These are phyloP conservation scores for Picochlorum sp. DNA, from an alignment of 139 green algal genomes.

Conservation along the genomic window DNA sequence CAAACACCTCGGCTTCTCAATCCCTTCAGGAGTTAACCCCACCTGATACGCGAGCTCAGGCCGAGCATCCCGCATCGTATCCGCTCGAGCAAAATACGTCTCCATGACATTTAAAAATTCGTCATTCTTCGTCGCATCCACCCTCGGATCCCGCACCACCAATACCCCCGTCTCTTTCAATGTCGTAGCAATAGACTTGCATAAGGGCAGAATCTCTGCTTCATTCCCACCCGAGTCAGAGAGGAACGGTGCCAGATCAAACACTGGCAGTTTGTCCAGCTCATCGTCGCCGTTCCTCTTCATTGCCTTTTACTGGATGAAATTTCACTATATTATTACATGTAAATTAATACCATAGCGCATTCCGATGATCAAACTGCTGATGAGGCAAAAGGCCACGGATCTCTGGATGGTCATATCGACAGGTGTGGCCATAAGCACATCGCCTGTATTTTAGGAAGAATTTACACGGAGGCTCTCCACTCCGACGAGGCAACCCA, in stretches of 20 bases:
- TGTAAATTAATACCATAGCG: too few relatives aligned
- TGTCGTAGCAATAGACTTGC: conserved; percentile 31
- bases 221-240: background rate
- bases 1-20: conserved; percentile 63
- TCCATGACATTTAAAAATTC: conserved; percentile 81
- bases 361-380: too few relatives aligned
- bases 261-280: conserved; percentile 8
- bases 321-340: too few relatives aligned
- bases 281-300: too few relatives aligned
- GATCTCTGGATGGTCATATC: conserved; percentile 33
- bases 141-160: conserved; percentile 68
- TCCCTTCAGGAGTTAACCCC: conserved; percentile 71
- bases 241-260: conserved; percentile 29
- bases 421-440: conserved; percentile 33
- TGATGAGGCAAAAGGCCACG: too few relatives aligned
- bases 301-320: too few relatives aligned
- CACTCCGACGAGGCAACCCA: conserved; percentile 31
- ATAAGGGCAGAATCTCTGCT: conserved; percentile 24
- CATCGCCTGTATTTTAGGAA: conserved; percentile 31
- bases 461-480: conserved; percentile 30
- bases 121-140: conserved; percentile 47
- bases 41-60: conserved; percentile 23
- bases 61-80: conserved; percentile 58
- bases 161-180: conserved; percentile 39
- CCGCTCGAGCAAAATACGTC: conserved; percentile 63